A percentile compares a stretch with the other conserved stretches of the same genome.
Evolutionary conservation across 768 basidiomycete genomes (phyloP).

Genomic region (Termitomyces sp.): DNA sequence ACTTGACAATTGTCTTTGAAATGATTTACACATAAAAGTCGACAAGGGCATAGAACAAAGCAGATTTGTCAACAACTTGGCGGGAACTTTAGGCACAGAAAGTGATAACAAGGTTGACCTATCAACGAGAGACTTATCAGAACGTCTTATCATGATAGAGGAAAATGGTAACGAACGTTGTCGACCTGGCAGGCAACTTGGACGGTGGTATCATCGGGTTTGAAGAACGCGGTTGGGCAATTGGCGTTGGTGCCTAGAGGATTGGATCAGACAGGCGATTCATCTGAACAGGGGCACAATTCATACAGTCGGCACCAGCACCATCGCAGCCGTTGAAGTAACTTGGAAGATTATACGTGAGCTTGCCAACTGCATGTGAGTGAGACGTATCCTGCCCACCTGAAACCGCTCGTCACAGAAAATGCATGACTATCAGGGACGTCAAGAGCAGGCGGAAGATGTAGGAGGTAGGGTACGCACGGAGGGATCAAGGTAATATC

Average conservation of each 20-base stretch:
- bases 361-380: neutral
- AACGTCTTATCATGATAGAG: too few relatives aligned
- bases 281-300: neutral
- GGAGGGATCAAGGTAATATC: slow-evolving; percentile 36
- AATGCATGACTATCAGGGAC: slow-evolving; percentile 26
- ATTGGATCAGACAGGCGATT: neutral
- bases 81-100: slow-evolving; percentile 9
- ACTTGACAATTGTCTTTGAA: too few relatives aligned
- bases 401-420: slow-evolving; percentile 34
- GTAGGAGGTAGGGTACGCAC: slow-evolving; percentile 22
- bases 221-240: slow-evolving; percentile 33
- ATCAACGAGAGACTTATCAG: neutral
- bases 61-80: neutral
- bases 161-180: neutral
- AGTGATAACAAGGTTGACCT: slow-evolving; percentile 15
- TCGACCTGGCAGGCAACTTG: slow-evolving; percentile 24
- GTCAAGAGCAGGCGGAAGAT: too few relatives aligned
- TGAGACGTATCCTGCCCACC: slow-evolving; percentile 16
- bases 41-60: too few relatives aligned
- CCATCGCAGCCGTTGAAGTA: slow-evolving; percentile 40
- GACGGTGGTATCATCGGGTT: slow-evolving; percentile 27
- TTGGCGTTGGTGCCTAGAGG: slow-evolving; percentile 25
- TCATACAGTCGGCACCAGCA: slow-evolving; percentile 36
- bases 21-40: too few relatives aligned
- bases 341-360: slow-evolving; percentile 13